These are phyloP conservation scores for Yarrowia sp. DNA, from an alignment of 805 yeast genomes.

Conservation along the genomic window DNA sequence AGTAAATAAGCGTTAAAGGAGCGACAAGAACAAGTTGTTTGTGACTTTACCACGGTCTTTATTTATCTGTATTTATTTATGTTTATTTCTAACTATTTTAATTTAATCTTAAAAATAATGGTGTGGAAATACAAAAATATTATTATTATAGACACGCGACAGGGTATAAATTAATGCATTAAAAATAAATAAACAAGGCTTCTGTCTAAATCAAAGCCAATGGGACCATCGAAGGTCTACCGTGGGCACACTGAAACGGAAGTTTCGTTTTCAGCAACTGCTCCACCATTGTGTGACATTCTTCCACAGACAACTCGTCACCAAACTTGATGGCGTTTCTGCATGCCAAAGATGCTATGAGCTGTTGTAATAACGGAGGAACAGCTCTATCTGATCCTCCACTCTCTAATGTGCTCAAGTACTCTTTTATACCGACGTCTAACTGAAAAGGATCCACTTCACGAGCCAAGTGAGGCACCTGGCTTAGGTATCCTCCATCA, in stretches of 20 bases:
- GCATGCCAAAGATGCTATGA: not conserved
- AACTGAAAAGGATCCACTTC: not conserved
- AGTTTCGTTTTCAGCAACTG: not conserved
- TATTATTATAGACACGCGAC: no score
- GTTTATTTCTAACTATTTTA: no score
- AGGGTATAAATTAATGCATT: not conserved
- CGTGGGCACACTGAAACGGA: constrained; percentile 16
- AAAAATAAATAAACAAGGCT: not conserved
- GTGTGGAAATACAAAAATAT: no score
- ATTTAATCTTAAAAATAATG: no score
- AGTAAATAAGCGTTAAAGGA: no score
- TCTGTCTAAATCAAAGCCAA: not conserved
- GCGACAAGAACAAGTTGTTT: no score
- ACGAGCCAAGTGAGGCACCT: not conserved
- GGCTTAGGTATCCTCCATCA: not conserved
- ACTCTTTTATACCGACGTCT: not conserved
- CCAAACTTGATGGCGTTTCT: constrained; percentile 19
- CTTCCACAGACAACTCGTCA: not conserved
- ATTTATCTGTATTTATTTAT: no score
- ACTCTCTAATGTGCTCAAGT: not conserved
- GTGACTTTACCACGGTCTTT: no score
- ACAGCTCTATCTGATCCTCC: not conserved
- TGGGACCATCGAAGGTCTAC: constrained; percentile 7
- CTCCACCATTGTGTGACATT: not conserved
- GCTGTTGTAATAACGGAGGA: not conserved